These are phyloP conservation scores for Cardamine occulta DNA, from an alignment of 345 rosid genomes.

Conservation along the genomic window DNA sequence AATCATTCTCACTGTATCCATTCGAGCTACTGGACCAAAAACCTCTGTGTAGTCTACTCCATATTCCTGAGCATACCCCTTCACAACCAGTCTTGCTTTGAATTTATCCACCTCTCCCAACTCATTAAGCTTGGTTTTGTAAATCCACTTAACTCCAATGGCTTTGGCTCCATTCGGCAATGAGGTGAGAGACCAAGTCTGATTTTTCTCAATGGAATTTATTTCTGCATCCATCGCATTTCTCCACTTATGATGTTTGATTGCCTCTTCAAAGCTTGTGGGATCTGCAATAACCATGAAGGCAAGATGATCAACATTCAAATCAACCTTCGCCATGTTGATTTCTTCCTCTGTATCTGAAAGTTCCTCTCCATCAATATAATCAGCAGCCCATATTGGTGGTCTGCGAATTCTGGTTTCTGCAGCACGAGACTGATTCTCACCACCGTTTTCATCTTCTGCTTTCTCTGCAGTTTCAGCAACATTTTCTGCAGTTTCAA, in stretches of 20 bases:
- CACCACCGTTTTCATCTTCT: too few species aligned
- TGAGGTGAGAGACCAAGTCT: not conserved
- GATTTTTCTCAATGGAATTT: not conserved
- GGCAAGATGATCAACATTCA: not conserved
- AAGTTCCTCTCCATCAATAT: not conserved
- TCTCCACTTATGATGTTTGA: not conserved
- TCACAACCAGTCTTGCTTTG: not conserved
- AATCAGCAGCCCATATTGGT: not conserved
- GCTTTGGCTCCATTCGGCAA: not conserved
- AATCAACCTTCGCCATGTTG: slow-evolving; percentile 26
- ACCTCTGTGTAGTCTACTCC: not conserved
- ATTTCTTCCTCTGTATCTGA: slow-evolving; percentile 25
- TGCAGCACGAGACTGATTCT: too few species aligned
- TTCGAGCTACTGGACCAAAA: not conserved
- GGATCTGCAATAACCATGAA: not conserved
- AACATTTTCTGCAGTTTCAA: too few species aligned
- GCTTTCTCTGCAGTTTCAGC: too few species aligned
- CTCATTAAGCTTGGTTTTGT: not conserved
- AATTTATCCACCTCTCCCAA: not conserved
- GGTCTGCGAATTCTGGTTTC: not conserved
- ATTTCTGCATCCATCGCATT: not conserved
- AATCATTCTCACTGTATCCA: not conserved
- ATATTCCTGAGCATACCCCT: not conserved
- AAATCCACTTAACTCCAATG: not conserved
- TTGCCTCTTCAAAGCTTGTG: not conserved